phyloP scores from a whole-genome alignment of 2,329 filamentous ascomycete species.

The Phaeosphaeria sp. region DNA sequence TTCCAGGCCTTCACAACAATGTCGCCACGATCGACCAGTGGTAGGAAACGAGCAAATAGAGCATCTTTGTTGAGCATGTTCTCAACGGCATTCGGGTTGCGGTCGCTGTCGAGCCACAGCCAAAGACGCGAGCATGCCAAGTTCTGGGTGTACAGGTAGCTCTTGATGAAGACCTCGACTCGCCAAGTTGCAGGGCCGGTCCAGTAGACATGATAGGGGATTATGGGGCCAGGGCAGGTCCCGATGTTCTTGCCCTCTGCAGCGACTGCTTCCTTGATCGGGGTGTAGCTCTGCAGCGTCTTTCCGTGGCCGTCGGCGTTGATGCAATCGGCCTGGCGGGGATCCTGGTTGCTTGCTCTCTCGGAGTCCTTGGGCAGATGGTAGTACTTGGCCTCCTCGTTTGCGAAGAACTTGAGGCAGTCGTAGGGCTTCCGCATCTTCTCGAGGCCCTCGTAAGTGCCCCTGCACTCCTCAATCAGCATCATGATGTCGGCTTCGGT shows the following conservation, averaged over 20 bases:
- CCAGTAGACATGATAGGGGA: slow-evolving; percentile 65
- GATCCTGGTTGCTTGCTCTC: slow-evolving; percentile 52
- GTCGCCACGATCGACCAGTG: slow-evolving; percentile 61
- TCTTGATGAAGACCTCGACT: slow-evolving; percentile 64
- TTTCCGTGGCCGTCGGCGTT: slow-evolving; percentile 53
- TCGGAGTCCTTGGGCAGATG: slow-evolving; percentile 51
- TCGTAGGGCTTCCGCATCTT: slow-evolving; percentile 63
- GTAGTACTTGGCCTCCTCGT: slow-evolving; percentile 59
- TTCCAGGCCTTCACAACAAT: slow-evolving; percentile 61
- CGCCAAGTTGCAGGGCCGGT: slow-evolving; percentile 64
- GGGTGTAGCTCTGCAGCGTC: slow-evolving; percentile 46
- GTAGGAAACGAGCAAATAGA: slow-evolving; percentile 61
- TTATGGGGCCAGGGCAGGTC: slow-evolving; percentile 62
- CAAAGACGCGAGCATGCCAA: slow-evolving; percentile 61
- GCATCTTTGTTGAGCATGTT: slow-evolving; percentile 61
- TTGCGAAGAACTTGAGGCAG: slow-evolving; percentile 59
- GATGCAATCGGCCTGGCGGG: slow-evolving; percentile 51
- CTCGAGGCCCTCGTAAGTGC: slow-evolving; percentile 60
- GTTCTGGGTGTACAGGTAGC: slow-evolving; percentile 64
- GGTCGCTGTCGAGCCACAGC: slow-evolving; percentile 63
- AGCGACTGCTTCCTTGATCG: slow-evolving; percentile 43
- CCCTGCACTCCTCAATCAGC: slow-evolving; percentile 61
- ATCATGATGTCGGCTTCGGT: slow-evolving; percentile 61
- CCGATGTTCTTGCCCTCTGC: slow-evolving; percentile 53
- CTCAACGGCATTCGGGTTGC: slow-evolving; percentile 57